A percentile compares a stretch with the other conserved stretches of the same genome.
These are phyloP conservation scores for Kwoniella newhampshirensis DNA, from an alignment of 768 basidiomycete genomes.

Conservation along the genomic window DNA sequence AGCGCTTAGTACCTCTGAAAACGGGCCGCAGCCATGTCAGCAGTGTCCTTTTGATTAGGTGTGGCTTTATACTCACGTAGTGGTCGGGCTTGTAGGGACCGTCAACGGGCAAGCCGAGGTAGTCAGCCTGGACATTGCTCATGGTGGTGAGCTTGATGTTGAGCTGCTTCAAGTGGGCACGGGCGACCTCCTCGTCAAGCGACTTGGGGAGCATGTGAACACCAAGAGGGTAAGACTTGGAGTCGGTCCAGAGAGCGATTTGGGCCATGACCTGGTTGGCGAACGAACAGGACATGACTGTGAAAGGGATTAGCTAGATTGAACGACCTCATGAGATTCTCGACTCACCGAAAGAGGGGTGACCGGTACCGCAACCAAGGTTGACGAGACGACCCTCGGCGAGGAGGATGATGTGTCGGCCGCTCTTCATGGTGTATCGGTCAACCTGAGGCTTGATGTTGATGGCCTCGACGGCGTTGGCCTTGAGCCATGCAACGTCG, in stretches of 20 bases:
- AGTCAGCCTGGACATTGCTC: conserved; percentile 69
- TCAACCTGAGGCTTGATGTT: conserved; percentile 99
- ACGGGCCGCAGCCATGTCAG: neutral
- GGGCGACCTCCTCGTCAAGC: conserved; percentile 98
- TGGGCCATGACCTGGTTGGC: conserved; percentile 97
- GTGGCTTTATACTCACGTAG: conserved; percentile 56
- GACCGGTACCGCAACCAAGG: conserved; percentile 96
- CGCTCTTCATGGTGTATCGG: conserved; percentile 86
- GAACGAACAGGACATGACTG: conserved; percentile 99
- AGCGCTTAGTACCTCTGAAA: conserved; percentile 33
- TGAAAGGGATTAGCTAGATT: neutral
- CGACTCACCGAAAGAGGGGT: conserved; percentile 74
- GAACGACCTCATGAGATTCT: neutral
- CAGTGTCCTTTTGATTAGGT: neutral
- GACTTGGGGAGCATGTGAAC: conserved; percentile 99
- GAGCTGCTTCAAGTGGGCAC: conserved; percentile 85
- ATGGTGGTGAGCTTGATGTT: conserved; percentile 84
- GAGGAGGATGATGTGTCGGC: conserved; percentile 93
- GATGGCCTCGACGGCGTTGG: conserved; percentile 73
- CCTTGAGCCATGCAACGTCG: conserved; percentile 97
- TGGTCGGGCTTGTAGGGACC: conserved; percentile 77
- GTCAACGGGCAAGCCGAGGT: conserved; percentile 82
- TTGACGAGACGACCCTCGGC: conserved; percentile 99
- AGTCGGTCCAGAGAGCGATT: conserved; percentile 94
- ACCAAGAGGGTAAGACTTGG: conserved; percentile 88